Evolutionary conservation across 2,329 filamentous ascomycete species (phyloP), one percentile per base, ranked within the genome.

Genomic region (Colletotrichum brevisporum): DNA sequence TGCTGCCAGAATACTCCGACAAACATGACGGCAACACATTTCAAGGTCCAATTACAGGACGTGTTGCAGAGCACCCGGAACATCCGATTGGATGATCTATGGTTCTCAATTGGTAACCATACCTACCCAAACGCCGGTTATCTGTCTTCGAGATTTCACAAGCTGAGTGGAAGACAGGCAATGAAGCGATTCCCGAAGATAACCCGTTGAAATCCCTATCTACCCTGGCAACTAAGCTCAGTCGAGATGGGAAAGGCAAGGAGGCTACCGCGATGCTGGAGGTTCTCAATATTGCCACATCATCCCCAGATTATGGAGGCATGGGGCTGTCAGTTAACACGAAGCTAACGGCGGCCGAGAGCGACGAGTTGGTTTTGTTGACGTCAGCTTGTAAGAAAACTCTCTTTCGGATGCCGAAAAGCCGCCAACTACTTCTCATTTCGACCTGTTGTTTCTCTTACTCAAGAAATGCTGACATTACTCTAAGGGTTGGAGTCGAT

Each of bases 401-500:
- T 24, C 9, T 10, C 31, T 36, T 36, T 31, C 8, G 10, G 27
- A 31, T 9, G 27, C 10, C 27, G 8, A 31, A 31, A 9, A 6
- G 27, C 27, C 10, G 27, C 10, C 6, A 31, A 31, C 27, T n/a
- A n/a, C n/a, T n/a, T n/a, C n/a, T n/a, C 21, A 24, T 24, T 24
- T 3, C 21, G 4, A 3, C 4, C 4, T 24, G 21, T 24, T 24
- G 21, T 3, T 24, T 24, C 36, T 4, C 8, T 39, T 3, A 8
- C 13, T 8, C 36, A 39, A 15, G 41, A 6, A n/a, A 6, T 15
- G 41, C 45, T 48, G n/a, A 21, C 45, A 48, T n/a, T 48, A 21
- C n/a, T 18, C n/a, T 8, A 31, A 66, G 63, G 63, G 63, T 48
- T 66, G 5, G 63, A 66, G n/a, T 53, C 56, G 31, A 27, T 66